Evolutionary conservation across 108 stramenopile species (phyloP), one percentile per base, ranked within the genome.

Genomic region (Cyclotella choctawhatcheeana): DNA sequence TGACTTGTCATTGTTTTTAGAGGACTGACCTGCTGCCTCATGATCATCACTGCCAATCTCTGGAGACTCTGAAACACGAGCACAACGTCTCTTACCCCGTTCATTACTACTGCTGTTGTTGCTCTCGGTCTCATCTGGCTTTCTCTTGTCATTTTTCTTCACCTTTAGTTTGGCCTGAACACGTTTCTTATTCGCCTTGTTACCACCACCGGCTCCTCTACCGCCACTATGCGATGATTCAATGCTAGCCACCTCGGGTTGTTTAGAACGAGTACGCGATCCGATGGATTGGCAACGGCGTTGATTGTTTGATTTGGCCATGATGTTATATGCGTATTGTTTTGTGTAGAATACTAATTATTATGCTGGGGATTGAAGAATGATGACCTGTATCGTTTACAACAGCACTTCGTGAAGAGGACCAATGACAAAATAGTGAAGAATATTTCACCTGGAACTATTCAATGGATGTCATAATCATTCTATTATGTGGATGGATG

Each of bases 211-310:
- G n/a, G n/a, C n/a, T n/a, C n/a, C n/a, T n/a, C n/a, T n/a, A n/a
- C n/a, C n/a, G 4, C 51, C 51, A 22, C 22, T 22, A 10, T 12
- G 21, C 10, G 51, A 22, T 22, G 24, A 10, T 22, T 18, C 51
- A 18, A 52, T 22, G 55, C 8, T 56, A 30, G 55, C 8, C 17
- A 12, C 30, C 12, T 27, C 55, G 29, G 55, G 55, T 13, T 30
- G 55, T 31, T 56, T 56, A 1, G 55, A 56, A 6, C 55, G 55
- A 13, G 55, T 56, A 13, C 55, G 27, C 14, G 55, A 56, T 56
- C 55, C 55, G 29, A 56, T 56, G 27, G 55, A 56, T 30, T 56
- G 8, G 55, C 55, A 14, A 30, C 29, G 29, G 10, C 55, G 55
- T 27, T 10, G 55, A 30, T n/a, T 56, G 27, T 27, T 56, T 2